phyloP scores from a whole-genome alignment of 352 stramenopile species.

The Globisporangium spinosum region DNA sequence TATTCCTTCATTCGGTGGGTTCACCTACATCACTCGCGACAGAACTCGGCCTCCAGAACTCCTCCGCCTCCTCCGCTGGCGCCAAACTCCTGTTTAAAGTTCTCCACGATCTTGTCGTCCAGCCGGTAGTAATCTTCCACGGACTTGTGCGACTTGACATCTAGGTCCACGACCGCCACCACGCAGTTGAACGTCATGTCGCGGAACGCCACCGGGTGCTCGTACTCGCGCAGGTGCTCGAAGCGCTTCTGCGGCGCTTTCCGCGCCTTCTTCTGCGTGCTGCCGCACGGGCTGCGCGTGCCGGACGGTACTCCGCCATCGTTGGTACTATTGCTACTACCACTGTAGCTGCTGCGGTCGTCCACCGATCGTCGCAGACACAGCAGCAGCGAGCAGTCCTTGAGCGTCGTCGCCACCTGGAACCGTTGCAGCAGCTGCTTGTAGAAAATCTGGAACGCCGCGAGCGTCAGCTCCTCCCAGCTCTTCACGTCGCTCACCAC shows the following conservation, averaged over 20 bases:
- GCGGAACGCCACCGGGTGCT: constrained; percentile 57
- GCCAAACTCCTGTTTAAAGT: constrained; percentile 48
- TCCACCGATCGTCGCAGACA: constrained; percentile 50
- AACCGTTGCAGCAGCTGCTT: constrained; percentile 64
- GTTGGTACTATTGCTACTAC: constrained; percentile 9
- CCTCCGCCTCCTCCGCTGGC: constrained; percentile 17
- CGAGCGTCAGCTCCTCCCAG: constrained; percentile 40
- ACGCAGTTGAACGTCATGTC: constrained; percentile 75
- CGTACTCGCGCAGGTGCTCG: constrained; percentile 64
- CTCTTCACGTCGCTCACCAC: constrained; percentile 23
- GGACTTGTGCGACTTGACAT: constrained; percentile 87
- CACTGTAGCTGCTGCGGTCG: constrained; percentile 17
- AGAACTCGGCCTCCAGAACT: constrained; percentile 26
- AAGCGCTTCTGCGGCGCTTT: constrained; percentile 30
- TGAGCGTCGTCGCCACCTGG: constrained; percentile 80
- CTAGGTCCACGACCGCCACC: constrained; percentile 80
- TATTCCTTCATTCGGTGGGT: neutral
- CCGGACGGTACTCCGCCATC: neutral
- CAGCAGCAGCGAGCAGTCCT: constrained; percentile 81
- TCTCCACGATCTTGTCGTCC: constrained; percentile 73
- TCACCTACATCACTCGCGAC: constrained; percentile 30
- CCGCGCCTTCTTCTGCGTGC: constrained; percentile 6
- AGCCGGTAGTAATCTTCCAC: constrained; percentile 78
- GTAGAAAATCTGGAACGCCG: constrained; percentile 50
- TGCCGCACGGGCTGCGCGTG: constrained; percentile 14